These are phyloP conservation scores for Gastroboletus turbinatus DNA, from an alignment of 1,284 basidiomycete genomes.

Conservation along the genomic window DNA sequence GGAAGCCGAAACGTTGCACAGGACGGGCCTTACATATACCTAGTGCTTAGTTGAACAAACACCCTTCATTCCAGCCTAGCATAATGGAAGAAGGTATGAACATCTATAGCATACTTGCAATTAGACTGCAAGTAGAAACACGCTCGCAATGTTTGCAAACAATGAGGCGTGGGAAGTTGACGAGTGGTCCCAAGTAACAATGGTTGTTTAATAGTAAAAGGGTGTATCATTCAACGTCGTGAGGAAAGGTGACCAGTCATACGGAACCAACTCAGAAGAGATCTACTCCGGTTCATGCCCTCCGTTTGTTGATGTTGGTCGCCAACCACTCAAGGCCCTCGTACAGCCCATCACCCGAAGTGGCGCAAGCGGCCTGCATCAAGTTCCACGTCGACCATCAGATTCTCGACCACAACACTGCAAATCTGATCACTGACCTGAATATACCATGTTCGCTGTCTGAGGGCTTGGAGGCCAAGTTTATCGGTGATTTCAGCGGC, in stretches of 20 bases:
- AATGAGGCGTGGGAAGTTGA: constrained; percentile 6
- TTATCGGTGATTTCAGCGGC: constrained; percentile 99
- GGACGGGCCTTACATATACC: constrained; percentile 32
- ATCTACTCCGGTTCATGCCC: constrained; percentile 50
- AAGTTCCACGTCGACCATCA: constrained; percentile 23
- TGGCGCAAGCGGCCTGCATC: constrained; percentile 90
- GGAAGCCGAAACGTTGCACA: constrained; percentile 77
- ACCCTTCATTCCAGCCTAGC: constrained; percentile 10
- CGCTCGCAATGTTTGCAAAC: constrained; percentile 7
- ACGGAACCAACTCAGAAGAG: constrained; percentile 44
- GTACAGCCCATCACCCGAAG: constrained; percentile 98
- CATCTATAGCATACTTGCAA: constrained; percentile 24
- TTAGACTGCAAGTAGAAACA: constrained; percentile 1
- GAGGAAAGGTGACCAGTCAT: constrained; percentile 48
- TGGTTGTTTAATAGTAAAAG: constrained; percentile 29
- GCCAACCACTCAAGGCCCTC: constrained; percentile 98
- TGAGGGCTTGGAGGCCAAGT: constrained; percentile 95
- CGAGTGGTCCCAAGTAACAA: constrained; percentile 29
- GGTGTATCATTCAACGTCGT: constrained; percentile 38
- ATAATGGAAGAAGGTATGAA: constrained; percentile 8
- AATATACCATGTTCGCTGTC: constrained; percentile 99
- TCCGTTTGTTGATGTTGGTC: constrained; percentile 80
- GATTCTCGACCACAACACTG: neutral
- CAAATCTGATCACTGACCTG: constrained; percentile 59
- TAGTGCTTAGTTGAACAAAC: constrained; percentile 5